Base-by-base conservation (phyloP, 1,284 basidiomycete genomes). In the Fomitopsis schrenkii region DNA sequence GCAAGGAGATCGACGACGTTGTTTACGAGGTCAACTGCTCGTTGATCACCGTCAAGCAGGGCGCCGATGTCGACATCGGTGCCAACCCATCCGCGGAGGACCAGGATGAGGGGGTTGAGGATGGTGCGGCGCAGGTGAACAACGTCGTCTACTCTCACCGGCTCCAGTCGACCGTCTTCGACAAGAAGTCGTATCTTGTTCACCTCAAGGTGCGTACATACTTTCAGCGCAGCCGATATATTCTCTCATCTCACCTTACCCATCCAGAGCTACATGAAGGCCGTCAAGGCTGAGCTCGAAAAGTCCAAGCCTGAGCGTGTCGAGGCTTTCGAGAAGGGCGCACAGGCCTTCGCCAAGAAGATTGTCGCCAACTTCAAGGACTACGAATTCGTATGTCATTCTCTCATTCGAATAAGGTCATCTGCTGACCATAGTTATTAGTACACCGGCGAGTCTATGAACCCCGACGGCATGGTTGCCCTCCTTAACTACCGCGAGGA, bases 1-100 rank as follows among this genome's bases (percentile, higher is more conserved):
- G 94, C 72, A 95, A 95, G 81, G 62, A 76, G 61, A 74, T 97
- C 69, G 94, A 95, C 68, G 88, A 88, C 73, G 84, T 95, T 69
- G 93, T 91, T 65, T 96, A 83, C 76, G 97, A 99, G 80, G 94
- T 98, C 59, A 87, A 99, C 75, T 96, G 94, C 74, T 64, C 79
- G 63, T 75, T 85, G 78, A 87, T 97, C 71, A 80, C 79, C 60
- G 73, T 97, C 69, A 94, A 93, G 76, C 79, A 84, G 22, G 95
- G 94, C 60, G 83, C 79, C 35, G 90, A 96, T 69, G 79, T 99
- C 66, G 88, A 99, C 77, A 99, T 98, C 72, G 97, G 97, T 74
- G 94, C 89, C 63, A 95, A 96, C 77, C 91, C 94, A 50, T 96
- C 97, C 59, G 83, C 90, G 42, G 97, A 99, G 81, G 97, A 98